Conservation (phyloP, 202 grass and related monocot genomes). For the Schoenoplectus triqueter region DNA sequence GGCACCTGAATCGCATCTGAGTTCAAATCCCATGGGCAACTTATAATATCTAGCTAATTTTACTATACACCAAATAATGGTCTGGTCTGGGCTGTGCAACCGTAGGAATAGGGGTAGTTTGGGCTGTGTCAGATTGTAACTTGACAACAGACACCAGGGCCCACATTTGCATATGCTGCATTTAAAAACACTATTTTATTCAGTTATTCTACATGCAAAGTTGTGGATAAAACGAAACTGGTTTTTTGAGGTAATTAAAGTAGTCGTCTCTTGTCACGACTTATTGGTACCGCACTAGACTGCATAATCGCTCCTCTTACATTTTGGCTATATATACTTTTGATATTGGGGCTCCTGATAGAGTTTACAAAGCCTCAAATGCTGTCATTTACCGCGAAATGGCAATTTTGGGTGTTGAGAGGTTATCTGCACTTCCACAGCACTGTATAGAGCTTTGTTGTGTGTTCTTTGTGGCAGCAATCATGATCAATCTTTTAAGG, state of each 20-base stretch:
- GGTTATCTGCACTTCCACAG: constrained; percentile 76
- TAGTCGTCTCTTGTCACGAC: constrained; percentile 75
- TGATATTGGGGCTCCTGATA: constrained; percentile 76
- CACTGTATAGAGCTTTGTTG: constrained; percentile 80
- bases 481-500: constrained; percentile 68
- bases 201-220: constrained; percentile 36
- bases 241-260: constrained; percentile 79
- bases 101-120: too few relatives aligned
- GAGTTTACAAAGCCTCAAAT: constrained; percentile 86
- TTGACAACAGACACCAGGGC: too few relatives aligned
- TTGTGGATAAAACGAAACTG: constrained; percentile 56
- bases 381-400: constrained; percentile 91
- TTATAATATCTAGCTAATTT: too few relatives aligned
- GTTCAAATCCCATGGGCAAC: too few relatives aligned
- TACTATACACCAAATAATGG: too few relatives aligned
- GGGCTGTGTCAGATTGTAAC: too few relatives aligned
- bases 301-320: constrained; percentile 91
- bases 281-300: constrained; percentile 85
- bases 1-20: too few relatives aligned
- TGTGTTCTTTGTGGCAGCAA: constrained; percentile 62
- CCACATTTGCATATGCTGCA: not conserved
- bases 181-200: not conserved
- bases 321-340: constrained; percentile 98
- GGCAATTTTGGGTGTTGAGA: constrained; percentile 79
- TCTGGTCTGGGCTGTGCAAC: too few relatives aligned